Conservation (phyloP, 140 eudicot genomes). For the Flaveria floridana region DNA sequence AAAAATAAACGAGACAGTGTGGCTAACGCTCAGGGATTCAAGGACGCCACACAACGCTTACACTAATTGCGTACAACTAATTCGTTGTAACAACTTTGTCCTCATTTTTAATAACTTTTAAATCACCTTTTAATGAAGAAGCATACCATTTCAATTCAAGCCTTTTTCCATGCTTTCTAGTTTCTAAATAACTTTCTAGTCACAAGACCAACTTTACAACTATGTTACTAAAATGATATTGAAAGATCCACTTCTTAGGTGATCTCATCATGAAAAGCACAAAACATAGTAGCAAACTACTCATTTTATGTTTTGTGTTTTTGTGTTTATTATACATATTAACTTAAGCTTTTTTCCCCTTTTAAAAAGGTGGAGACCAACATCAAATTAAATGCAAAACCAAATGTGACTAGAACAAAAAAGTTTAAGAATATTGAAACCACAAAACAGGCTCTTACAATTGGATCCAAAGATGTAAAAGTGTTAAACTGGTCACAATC, state of each 20-base stretch:
- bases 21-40: neutral
- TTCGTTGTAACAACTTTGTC: neutral
- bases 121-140: neutral
- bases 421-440: too few relatives aligned
- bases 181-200: conserved; percentile 29
- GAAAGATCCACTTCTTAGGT: neutral
- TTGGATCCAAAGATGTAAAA: too few relatives aligned
- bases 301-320: neutral
- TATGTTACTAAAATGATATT: neutral
- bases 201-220: conserved; percentile 27
- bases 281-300: too few relatives aligned
- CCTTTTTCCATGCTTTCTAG: neutral
- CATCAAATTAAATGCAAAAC: too few relatives aligned
- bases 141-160: conserved; percentile 12
- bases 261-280: conserved; percentile 23
- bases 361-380: neutral
- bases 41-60: neutral
- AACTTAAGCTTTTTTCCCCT: neutral
- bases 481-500: too few relatives aligned
- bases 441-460: too few relatives aligned
- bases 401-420: too few relatives aligned
- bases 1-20: neutral
- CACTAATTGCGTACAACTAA: neutral
- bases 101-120: neutral
- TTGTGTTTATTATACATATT: neutral